Evolutionary conservation across 2,329 filamentous ascomycete genomes (phyloP).

Genomic region (Calonectria montana): DNA sequence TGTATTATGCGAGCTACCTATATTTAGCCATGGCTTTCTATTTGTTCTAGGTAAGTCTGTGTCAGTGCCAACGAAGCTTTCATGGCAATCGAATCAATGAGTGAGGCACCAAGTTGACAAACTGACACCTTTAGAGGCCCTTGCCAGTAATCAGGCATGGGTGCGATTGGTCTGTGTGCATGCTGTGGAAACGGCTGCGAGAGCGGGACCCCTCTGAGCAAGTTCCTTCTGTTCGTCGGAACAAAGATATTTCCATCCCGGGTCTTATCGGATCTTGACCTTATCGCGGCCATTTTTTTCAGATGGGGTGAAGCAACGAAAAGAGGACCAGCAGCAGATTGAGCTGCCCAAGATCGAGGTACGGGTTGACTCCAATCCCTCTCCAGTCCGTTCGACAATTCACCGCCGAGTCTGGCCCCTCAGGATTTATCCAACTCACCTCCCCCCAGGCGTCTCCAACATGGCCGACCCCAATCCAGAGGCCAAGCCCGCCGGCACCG

Average conservation of each 20-base stretch:
- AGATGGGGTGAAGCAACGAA: conserved; percentile 24
- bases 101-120: background rate
- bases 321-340: conserved; percentile 24
- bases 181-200: background rate
- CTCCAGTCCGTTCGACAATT: conserved; percentile 12
- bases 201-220: too few relatives aligned
- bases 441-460: conserved; percentile 5
- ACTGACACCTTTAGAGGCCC: background rate
- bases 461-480: conserved; percentile 41
- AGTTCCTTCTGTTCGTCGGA: conserved; percentile 18
- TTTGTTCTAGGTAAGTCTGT: too few relatives aligned
- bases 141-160: background rate
- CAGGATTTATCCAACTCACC: background rate
- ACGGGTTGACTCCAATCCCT: conserved; percentile 8
- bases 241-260: conserved; percentile 40
- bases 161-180: background rate
- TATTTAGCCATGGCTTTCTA: background rate
- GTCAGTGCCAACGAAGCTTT: background rate
- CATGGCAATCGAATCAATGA: background rate
- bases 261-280: conserved; percentile 36
- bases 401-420: background rate
- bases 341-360: conserved; percentile 20
- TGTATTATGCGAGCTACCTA: background rate
- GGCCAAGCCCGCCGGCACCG: conserved; percentile 39
- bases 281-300: conserved; percentile 40